Base-by-base conservation (phyloP, 371 early-diverging fungal genomes). In the Batkoa obscura region DNA sequence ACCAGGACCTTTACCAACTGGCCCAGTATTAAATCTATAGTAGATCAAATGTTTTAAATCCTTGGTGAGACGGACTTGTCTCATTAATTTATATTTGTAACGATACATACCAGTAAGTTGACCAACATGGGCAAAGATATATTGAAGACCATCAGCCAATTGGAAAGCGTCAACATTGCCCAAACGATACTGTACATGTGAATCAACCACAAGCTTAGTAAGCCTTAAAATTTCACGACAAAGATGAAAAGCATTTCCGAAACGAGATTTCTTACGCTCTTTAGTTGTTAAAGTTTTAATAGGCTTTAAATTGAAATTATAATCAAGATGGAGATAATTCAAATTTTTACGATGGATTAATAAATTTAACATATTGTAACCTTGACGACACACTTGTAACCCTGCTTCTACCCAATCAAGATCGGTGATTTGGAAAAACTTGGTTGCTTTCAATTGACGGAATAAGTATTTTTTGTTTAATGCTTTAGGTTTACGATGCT, bases 81-180 rank as follows among this genome's bases (percentile, higher is more conserved):
- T 68, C 97, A 98, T 98, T 53, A 95, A 70, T 51, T 86, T 76
- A 72, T 99, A 99, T 77, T 99, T 99, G 82, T 99, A 98, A 61
- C 98, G 84, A 72, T 99, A 99, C 88, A 99, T 98, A 58, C 98
- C 99, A 9, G 99, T 99, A 55, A 94, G 70, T 68, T 94, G 96
- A 43, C 99, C 99, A n/a, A 98, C 94, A 67, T 97, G 97, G 3
- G 94, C 86, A 73, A 99, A 97, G 48, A 90, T 88, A 62, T 99
- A 94, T 65, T 98, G 97, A 52, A 99, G 72, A 58, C 94, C 94
- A 67, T 94, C 91, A 9, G 96, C 96, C 53, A 97, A 75, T 68
- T 96, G 95, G 79, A 86, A 91, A 17, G 92, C 90, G 70, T 97
- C 94, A 33, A 94, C 88, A 62, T 95, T 90, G 55, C 94, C 94